These are phyloP conservation scores for Barnettozyma hawaiiensis DNA, from an alignment of 1,139 yeast genomes.

Conservation along the genomic window DNA sequence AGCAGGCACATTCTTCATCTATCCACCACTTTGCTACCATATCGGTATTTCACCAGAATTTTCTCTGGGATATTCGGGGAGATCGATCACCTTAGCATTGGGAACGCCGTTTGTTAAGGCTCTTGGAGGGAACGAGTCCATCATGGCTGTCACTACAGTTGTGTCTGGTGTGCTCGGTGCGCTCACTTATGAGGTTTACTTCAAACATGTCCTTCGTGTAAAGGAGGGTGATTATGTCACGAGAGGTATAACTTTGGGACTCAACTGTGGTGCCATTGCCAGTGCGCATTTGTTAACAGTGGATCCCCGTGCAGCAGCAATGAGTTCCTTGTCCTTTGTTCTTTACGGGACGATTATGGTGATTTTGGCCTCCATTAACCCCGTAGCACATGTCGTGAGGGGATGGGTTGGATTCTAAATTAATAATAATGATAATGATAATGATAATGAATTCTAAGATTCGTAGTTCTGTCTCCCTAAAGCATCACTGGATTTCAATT, in stretches of 20 bases:
- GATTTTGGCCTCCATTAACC: conserved; percentile 55
- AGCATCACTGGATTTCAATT: too few species aligned
- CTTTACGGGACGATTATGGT: conserved; percentile 71
- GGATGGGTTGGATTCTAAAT: conserved; percentile 28
- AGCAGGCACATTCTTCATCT: conserved; percentile 54
- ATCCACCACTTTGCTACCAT: conserved; percentile 62
- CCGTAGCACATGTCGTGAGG: conserved; percentile 36
- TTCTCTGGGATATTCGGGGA: conserved; percentile 70
- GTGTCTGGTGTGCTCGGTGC: conserved; percentile 76
- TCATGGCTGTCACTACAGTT: conserved; percentile 77
- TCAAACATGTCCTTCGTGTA: conserved; percentile 40
- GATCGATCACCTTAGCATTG: conserved; percentile 76
- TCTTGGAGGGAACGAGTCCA: conserved; percentile 60
- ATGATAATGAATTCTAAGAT: not conserved
- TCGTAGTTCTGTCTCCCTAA: too few species aligned
- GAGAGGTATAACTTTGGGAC: conserved; percentile 69
- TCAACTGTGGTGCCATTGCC: conserved; percentile 78
- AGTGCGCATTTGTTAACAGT: conserved; percentile 65
- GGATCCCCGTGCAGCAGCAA: conserved; percentile 78
- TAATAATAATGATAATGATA: not conserved
- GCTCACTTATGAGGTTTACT: conserved; percentile 52
- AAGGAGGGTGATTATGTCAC: conserved; percentile 65
- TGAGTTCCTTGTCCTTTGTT: conserved; percentile 66
- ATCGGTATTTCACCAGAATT: conserved; percentile 57
- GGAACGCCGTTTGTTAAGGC: conserved; percentile 68